A percentile compares a stretch with the other conserved stretches of the same genome.
These are phyloP conservation scores for Cicer chorassanicum DNA, from an alignment of 306 rosid genomes.

Conservation along the genomic window DNA sequence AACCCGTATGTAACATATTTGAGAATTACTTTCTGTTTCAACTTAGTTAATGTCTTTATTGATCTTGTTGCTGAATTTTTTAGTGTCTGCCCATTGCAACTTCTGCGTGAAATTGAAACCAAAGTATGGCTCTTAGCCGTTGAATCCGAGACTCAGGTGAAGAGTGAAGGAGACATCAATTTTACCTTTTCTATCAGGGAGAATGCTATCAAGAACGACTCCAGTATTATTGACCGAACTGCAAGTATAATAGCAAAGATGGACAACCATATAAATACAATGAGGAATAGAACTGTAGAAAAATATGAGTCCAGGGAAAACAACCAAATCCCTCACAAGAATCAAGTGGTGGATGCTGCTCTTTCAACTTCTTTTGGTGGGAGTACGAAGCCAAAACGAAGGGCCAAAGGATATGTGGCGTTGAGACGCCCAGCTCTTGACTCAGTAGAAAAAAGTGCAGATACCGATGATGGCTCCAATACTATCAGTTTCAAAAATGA, in stretches of 20 bases:
- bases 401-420: slow-evolving; percentile 76
- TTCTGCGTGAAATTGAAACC: slow-evolving; percentile 95
- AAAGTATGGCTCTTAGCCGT: slow-evolving; percentile 97
- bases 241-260: slow-evolving; percentile 86
- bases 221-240: slow-evolving; percentile 87
- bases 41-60: slow-evolving; percentile 48
- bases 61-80: slow-evolving; percentile 45
- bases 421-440: slow-evolving; percentile 68
- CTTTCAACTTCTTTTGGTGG: slow-evolving; percentile 66
- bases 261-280: slow-evolving; percentile 79
- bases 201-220: slow-evolving; percentile 58
- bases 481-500: slow-evolving; percentile 61
- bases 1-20: slow-evolving; percentile 67
- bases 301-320: slow-evolving; percentile 70
- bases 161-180: slow-evolving; percentile 83
- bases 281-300: slow-evolving; percentile 66
- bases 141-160: slow-evolving; percentile 86
- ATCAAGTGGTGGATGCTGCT: slow-evolving; percentile 63
- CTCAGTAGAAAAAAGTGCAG: slow-evolving; percentile 60
- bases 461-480: slow-evolving; percentile 69
- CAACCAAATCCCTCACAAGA: slow-evolving; percentile 64
- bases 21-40: slow-evolving; percentile 34
- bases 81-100: slow-evolving; percentile 88
- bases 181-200: slow-evolving; percentile 64
- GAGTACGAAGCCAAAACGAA: slow-evolving; percentile 76